phyloP scores from a whole-genome alignment of 2,329 filamentous ascomycete species.

The Teratosphaeria pseudoeucalypti region DNA sequence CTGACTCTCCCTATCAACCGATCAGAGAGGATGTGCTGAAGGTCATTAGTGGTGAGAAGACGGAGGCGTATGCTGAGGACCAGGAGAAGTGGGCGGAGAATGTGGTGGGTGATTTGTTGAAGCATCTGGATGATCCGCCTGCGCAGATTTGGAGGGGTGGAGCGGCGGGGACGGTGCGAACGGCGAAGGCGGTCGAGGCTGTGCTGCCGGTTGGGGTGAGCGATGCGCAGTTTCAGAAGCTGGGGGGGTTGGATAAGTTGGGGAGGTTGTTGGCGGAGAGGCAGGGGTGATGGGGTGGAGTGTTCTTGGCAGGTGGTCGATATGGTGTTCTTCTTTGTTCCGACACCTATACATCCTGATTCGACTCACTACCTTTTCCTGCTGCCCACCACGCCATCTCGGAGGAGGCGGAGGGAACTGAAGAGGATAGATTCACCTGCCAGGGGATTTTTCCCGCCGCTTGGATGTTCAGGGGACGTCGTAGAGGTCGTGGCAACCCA shows the following conservation, averaged over 20 bases:
- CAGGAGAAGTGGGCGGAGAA: neutral
- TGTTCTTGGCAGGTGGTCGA: too few species aligned
- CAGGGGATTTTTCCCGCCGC: too few species aligned
- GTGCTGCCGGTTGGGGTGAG: neutral
- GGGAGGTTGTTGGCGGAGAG: neutral
- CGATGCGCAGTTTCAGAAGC: neutral
- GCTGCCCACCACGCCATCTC: too few species aligned
- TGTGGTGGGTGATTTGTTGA: neutral
- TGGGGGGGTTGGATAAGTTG: neutral
- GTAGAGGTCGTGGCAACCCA: too few species aligned
- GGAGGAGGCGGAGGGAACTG: too few species aligned
- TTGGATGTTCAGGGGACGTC: too few species aligned
- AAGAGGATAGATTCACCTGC: too few species aligned
- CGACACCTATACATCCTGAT: too few species aligned
- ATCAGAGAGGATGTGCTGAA: constrained; percentile 5
- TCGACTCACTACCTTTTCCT: too few species aligned
- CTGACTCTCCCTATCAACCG: constrained; percentile 5
- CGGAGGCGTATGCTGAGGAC: constrained; percentile 4
- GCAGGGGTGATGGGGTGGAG: neutral
- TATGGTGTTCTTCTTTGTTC: too few species aligned
- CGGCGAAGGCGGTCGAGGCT: neutral
- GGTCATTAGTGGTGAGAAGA: constrained; percentile 3
- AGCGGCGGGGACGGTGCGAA: neutral
- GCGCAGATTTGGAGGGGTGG: neutral
- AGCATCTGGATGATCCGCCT: neutral